Conservation (phyloP, 164 flowering plant genomes). For the Piper longum region DNA sequence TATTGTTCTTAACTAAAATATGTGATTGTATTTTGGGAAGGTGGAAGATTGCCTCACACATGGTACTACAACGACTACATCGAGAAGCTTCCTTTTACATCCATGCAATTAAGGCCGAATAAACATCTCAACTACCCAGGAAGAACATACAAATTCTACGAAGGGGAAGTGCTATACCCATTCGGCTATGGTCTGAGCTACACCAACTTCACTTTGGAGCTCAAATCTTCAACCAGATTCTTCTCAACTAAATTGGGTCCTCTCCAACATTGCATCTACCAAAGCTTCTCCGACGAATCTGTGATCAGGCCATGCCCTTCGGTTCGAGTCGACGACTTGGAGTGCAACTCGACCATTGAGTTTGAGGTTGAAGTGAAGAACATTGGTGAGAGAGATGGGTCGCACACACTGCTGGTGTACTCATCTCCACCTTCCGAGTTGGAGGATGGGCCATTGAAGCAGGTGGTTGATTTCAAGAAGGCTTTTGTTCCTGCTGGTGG, state of each 20-base stretch:
- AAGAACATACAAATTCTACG: slow-evolving; percentile 36
- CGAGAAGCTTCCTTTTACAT: slow-evolving; percentile 26
- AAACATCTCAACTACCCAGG: slow-evolving; percentile 21
- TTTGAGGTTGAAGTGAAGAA: slow-evolving; percentile 12
- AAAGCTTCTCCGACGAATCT: not conserved
- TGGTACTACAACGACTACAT: slow-evolving; percentile 16
- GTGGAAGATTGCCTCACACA: slow-evolving; percentile 33
- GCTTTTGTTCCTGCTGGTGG: no score
- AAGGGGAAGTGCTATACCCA: slow-evolving; percentile 21
- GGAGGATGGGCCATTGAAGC: no score
- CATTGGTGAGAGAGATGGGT: slow-evolving; percentile 5
- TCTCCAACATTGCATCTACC: not conserved
- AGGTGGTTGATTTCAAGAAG: no score
- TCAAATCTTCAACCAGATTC: not conserved
- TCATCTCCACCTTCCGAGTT: slow-evolving; percentile 8
- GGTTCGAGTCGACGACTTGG: slow-evolving; percentile 6
- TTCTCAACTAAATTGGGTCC: not conserved
- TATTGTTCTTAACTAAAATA: slow-evolving; percentile 18
- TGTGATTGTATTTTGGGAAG: slow-evolving; percentile 8
- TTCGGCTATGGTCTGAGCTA: slow-evolving; percentile 8
- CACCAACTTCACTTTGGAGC: slow-evolving; percentile 13
- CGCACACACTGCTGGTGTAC: slow-evolving; percentile 9
- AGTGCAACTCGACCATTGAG: slow-evolving; percentile 2
- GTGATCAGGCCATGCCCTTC: slow-evolving; percentile 10
- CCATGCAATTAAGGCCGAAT: slow-evolving; percentile 23